Percentiles rank a stretch among this genome's conserved stretches.
phyloP scores from a whole-genome alignment of 305 asterid genomes.

The Solanum chacoense region DNA sequence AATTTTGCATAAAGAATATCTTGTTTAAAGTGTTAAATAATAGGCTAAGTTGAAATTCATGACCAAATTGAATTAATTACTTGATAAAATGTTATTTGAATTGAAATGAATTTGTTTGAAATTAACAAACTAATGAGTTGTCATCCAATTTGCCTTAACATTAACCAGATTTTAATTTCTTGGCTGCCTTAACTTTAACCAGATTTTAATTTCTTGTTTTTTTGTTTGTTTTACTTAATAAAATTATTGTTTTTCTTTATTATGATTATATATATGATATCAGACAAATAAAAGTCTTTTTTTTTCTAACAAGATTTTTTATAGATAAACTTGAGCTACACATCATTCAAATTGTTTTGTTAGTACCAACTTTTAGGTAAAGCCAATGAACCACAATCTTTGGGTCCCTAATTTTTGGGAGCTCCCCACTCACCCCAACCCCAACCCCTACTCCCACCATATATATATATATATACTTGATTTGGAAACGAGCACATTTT shows the following conservation, averaged over 20 bases:
- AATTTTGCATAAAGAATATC: neutral
- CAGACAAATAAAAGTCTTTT: neutral
- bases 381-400: neutral
- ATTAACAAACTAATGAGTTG: neutral
- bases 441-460: neutral
- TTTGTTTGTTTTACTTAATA: neutral
- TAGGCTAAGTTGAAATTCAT: neutral
- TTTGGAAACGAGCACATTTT: neutral
- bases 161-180: too few relatives aligned
- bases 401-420: neutral
- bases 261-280: neutral
- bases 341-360: neutral
- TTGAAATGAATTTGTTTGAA: neutral
- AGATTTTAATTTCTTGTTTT: neutral
- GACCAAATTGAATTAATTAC: neutral
- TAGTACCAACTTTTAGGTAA: neutral
- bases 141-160: neutral
- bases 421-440: neutral
- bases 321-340: neutral
- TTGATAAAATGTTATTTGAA: neutral
- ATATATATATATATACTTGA: neutral
- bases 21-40: neutral
- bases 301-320: neutral
- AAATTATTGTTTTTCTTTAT: neutral
- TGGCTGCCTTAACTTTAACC: neutral